phyloP scores from a whole-genome alignment of 2,329 filamentous ascomycete species.

The Fusarium devonianum region DNA sequence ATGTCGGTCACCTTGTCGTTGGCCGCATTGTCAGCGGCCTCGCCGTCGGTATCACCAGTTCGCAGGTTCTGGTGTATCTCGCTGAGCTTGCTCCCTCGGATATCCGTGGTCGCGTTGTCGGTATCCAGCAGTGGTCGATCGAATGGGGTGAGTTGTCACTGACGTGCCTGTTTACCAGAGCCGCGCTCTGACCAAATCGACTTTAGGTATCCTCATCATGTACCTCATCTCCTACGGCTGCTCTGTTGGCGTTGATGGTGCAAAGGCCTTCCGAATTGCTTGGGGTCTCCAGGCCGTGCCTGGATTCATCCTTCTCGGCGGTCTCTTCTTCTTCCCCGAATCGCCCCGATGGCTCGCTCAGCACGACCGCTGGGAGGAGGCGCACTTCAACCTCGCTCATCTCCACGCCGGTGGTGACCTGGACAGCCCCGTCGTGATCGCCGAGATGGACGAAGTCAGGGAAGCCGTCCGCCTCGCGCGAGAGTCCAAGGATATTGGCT shows the following conservation, averaged over 20 bases:
- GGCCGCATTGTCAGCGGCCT: constrained; percentile 69
- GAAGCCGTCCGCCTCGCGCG: constrained; percentile 50
- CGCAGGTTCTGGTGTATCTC: constrained; percentile 73
- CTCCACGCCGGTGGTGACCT: constrained; percentile 64
- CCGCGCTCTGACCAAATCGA: background rate
- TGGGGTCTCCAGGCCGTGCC: constrained; percentile 72
- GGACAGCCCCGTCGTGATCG: constrained; percentile 61
- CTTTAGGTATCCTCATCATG: constrained; percentile 71
- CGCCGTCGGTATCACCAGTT: constrained; percentile 70
- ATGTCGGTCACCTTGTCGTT: constrained; percentile 61
- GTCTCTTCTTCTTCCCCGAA: constrained; percentile 66
- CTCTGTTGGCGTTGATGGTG: constrained; percentile 59
- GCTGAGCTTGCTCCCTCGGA: constrained; percentile 67
- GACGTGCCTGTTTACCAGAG: background rate
- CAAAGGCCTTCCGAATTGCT: constrained; percentile 67
- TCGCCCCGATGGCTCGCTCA: constrained; percentile 70
- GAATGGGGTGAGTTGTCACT: constrained; percentile 55
- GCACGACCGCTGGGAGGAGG: constrained; percentile 66
- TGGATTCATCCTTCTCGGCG: constrained; percentile 63
- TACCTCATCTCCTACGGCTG: constrained; percentile 72
- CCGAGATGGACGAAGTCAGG: constrained; percentile 63
- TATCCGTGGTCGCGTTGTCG: constrained; percentile 70
- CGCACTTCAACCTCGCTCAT: constrained; percentile 58
- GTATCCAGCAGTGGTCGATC: constrained; percentile 77
- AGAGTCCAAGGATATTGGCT: constrained; percentile 49